Base-by-base conservation (phyloP, 192 early-diverging fungal genomes). In the Coemansia sp. region DNA sequence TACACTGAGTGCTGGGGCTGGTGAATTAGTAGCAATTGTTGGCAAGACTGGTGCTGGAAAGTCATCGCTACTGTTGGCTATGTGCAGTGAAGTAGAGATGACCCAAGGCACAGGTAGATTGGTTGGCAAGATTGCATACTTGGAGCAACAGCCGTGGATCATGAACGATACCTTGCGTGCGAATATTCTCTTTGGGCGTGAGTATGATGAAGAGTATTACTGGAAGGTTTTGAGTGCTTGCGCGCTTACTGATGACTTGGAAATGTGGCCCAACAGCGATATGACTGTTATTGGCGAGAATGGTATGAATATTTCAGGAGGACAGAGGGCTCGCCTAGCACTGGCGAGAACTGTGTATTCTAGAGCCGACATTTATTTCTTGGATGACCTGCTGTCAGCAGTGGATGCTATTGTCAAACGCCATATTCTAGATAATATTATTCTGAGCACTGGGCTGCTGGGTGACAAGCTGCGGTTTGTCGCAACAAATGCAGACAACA, bases 141-240 rank as follows among this genome's bases (percentile, higher is more conserved):
- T 73, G 24, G 68, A 67, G 62, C 79, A 81, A 46, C 40, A 37
- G 27, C 64, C 64, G 10, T 74, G 66, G 65, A 76, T 81, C 21
- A 72, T 76, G 68, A 76, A 81, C 64, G 70, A 72, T 41, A 89
- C 91, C 0, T 73, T 94, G 21, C 85, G 87, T n/a, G 88, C 89
- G 4, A 96, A 96, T 67, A 89, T 96, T 79, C 44, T 93, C 33
- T 94, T 96, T 81, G 92, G 93, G 0, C 85, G 82, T 6, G 59
- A 71, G 1, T 88, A 80, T 45, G 85, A 96, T 51, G 65, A 67
- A 19, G 60, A 69, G 54, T 76, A 67, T 17, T 93, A 90, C 80
- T 71, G 84, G 59, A 84, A 86, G 29, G 83, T 88, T 36, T 59
- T 93, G 2, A 76, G 86, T 6, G 85, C 88, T 1, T 88, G 87